Conservation (phyloP, 2,329 filamentous ascomycete genomes). For the Sclerotinia sclerotiorum region DNA sequence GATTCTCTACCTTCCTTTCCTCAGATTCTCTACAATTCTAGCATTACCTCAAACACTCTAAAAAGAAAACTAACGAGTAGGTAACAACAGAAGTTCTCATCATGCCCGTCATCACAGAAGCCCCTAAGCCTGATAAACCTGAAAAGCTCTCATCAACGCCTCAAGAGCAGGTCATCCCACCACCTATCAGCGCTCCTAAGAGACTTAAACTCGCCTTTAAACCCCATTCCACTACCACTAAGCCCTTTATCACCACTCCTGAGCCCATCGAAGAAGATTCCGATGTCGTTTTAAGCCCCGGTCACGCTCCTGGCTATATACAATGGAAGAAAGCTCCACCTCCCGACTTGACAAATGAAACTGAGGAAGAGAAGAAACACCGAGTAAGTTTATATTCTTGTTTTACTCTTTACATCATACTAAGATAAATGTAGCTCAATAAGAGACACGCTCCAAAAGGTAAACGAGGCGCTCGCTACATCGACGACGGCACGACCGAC, state of each 20-base stretch:
- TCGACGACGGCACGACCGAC: constrained; percentile 15
- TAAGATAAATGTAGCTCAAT: background rate
- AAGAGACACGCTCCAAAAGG: background rate
- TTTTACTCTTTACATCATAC: background rate
- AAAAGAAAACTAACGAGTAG: background rate
- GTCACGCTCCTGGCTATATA: constrained; percentile 7
- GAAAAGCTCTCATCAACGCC: background rate
- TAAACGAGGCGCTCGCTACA: constrained; percentile 7
- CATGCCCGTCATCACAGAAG: background rate
- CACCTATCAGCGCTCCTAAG: background rate
- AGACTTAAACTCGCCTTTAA: background rate
- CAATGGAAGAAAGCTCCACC: background rate
- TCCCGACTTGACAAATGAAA: background rate
- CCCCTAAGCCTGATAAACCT: background rate
- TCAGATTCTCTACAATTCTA: background rate
- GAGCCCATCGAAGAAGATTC: background rate
- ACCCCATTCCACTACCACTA: accelerated
- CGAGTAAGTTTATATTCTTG: background rate
- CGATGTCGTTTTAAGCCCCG: background rate
- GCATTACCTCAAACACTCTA: background rate
- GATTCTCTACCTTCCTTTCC: background rate
- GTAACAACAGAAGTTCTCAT: background rate
- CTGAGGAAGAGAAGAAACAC: background rate
- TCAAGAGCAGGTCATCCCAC: background rate
- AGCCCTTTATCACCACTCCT: background rate